Percentiles rank a stretch among this genome's conserved stretches.
Evolutionary conservation across 2,329 filamentous ascomycete genomes (phyloP).

Genomic region (Fusarium torulosum): DNA sequence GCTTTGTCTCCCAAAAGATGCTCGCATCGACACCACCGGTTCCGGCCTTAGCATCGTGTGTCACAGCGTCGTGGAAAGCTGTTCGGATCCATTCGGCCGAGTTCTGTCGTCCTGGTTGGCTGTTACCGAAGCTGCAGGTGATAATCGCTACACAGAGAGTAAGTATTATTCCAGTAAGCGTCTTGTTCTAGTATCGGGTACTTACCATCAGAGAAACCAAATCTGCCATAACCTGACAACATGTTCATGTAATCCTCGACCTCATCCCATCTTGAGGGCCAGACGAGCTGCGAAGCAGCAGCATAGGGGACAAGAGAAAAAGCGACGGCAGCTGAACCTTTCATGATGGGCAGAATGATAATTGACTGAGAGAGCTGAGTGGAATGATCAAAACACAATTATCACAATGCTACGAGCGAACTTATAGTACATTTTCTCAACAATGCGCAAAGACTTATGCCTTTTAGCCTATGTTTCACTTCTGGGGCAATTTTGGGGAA

Average conservation of each 20-base stretch:
- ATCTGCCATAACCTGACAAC: conserved; percentile 14
- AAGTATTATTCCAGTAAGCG: not conserved
- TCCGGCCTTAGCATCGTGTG: conserved; percentile 33
- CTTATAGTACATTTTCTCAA: not conserved
- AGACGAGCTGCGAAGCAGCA: conserved; percentile 26
- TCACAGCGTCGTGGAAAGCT: conserved; percentile 47
- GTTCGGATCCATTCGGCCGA: conserved; percentile 47
- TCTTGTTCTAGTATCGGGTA: no score
- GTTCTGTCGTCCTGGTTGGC: conserved; percentile 36
- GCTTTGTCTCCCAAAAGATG: conserved; percentile 44
- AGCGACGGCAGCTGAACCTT: conserved; percentile 14
- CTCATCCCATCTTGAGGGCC: conserved; percentile 40
- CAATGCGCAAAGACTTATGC: not conserved
- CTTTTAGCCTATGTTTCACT: conserved; percentile 6
- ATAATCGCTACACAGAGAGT: conserved; percentile 22
- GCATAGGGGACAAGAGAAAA: not conserved
- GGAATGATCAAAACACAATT: not conserved
- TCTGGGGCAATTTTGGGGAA: conserved; percentile 5
- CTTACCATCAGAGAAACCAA: conserved; percentile 23
- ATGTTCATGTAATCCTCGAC: conserved; percentile 30
- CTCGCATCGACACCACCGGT: conserved; percentile 46
- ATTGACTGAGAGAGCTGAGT: not conserved
- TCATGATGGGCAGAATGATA: conserved; percentile 5
- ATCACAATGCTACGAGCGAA: not conserved
- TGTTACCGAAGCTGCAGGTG: conserved; percentile 37